Conservation (phyloP, 768 basidiomycete species). For the Boletus vermiculosoides region DNA sequence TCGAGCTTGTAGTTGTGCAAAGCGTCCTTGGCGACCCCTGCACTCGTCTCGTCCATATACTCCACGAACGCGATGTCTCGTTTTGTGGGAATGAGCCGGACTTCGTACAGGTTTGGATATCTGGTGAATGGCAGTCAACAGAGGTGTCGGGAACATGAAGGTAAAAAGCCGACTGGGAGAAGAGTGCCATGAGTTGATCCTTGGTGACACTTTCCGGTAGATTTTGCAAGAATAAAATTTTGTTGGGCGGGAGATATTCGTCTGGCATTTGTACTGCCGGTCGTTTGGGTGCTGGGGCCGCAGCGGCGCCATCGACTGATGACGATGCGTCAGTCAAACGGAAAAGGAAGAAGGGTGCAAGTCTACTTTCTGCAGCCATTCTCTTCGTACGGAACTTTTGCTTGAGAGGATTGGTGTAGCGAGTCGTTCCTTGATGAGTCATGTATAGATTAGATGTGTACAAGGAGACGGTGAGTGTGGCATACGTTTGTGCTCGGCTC, state of each 20-base stretch:
- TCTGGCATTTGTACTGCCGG: slow-evolving; percentile 97
- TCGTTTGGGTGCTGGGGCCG: slow-evolving; percentile 66
- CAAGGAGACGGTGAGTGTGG: background rate
- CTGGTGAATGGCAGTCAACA: slow-evolving; percentile 38
- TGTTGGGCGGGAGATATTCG: slow-evolving; percentile 99
- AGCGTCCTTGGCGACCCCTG: slow-evolving; percentile 90
- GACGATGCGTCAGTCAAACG: slow-evolving; percentile 1
- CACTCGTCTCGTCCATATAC: slow-evolving; percentile 88
- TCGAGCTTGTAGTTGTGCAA: slow-evolving; percentile 97
- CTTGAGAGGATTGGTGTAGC: slow-evolving; percentile 89
- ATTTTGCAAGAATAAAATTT: slow-evolving; percentile 97
- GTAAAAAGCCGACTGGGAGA: slow-evolving; percentile 71
- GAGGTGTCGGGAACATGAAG: background rate
- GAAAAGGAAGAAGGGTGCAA: slow-evolving; percentile 2
- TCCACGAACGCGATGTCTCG: slow-evolving; percentile 99
- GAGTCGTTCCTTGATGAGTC: slow-evolving; percentile 61
- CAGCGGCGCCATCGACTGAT: slow-evolving; percentile 66
- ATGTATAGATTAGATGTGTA: background rate
- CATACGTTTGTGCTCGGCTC: slow-evolving; percentile 86
- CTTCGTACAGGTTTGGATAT: slow-evolving; percentile 94
- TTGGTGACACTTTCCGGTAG: slow-evolving; percentile 91
- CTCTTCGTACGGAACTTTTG: slow-evolving; percentile 81
- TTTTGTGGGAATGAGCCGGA: slow-evolving; percentile 97
- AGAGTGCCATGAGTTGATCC: slow-evolving; percentile 86
- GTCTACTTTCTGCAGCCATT: slow-evolving; percentile 71